These are phyloP conservation scores for Hyaloscypha bicolor DNA, from an alignment of 495 filamentous ascomycete species.

Conservation along the genomic window DNA sequence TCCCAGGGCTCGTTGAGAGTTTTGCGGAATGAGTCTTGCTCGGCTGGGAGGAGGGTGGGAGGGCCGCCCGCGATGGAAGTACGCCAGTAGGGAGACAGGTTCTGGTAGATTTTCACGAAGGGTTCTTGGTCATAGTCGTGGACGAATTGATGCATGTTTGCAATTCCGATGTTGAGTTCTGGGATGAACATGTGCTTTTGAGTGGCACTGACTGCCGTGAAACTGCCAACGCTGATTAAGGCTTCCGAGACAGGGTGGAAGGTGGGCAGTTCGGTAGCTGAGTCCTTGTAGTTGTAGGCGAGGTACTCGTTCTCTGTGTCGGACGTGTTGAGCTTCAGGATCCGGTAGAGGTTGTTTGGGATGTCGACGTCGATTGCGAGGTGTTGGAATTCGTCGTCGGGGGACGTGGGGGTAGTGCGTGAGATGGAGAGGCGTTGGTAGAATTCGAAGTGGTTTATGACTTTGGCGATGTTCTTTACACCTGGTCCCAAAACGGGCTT, in stretches of 20 bases:
- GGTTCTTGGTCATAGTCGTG: constrained; percentile 2
- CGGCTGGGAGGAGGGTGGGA: background rate
- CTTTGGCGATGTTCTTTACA: background rate
- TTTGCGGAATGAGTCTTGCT: background rate
- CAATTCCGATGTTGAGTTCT: constrained; percentile 8
- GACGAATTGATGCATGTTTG: constrained; percentile 13
- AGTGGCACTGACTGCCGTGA: background rate
- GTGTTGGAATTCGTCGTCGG: background rate
- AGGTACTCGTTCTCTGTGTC: constrained; percentile 4
- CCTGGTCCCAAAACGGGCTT: no score
- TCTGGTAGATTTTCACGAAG: constrained; percentile 10
- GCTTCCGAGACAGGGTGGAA: background rate
- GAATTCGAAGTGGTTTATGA: background rate
- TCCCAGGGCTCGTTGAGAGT: background rate
- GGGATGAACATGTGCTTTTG: constrained; percentile 18
- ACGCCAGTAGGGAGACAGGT: background rate
- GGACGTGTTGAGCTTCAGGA: background rate
- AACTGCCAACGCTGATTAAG: background rate
- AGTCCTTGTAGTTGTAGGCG: background rate
- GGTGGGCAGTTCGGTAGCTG: background rate
- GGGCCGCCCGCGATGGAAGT: background rate
- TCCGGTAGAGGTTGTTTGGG: background rate
- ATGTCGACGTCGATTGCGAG: constrained; percentile 15
- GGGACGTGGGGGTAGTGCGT: background rate
- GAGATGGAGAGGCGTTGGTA: constrained; percentile 6